phyloP scores from a whole-genome alignment of 2,329 filamentous ascomycete species.

The Pyricularia grisea region DNA sequence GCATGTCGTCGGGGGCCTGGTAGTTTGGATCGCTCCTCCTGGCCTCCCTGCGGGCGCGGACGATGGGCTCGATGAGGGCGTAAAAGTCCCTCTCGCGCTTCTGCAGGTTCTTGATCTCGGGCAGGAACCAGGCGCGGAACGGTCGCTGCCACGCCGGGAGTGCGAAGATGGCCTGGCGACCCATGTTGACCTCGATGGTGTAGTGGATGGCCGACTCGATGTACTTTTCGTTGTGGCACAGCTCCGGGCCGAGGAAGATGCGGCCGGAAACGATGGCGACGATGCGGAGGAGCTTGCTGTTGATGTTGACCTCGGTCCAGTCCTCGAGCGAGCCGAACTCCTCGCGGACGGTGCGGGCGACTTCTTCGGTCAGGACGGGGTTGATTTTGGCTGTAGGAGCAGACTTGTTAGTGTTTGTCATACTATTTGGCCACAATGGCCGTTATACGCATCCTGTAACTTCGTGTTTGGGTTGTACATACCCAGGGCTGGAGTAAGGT shows the following conservation, averaged over 20 bases:
- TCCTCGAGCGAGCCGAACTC: constrained; percentile 25
- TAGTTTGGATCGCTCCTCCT: constrained; percentile 10
- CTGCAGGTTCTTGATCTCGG: constrained; percentile 23
- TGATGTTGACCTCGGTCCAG: constrained; percentile 26
- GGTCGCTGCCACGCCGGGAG: constrained; percentile 23
- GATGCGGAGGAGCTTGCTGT: constrained; percentile 30
- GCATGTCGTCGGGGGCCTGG: constrained; percentile 33
- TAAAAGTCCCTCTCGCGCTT: constrained; percentile 21
- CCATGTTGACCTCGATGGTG: constrained; percentile 28
- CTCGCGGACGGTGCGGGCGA: constrained; percentile 19
- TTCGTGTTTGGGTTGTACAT: neutral
- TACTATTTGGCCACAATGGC: too few species aligned
- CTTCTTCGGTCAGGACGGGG: constrained; percentile 27
- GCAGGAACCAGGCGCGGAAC: constrained; percentile 19
- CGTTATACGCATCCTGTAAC: too few species aligned
- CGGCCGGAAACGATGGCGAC: constrained; percentile 35
- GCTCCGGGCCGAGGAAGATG: constrained; percentile 36
- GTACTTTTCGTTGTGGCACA: constrained; percentile 33
- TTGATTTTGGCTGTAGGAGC: constrained; percentile 21
- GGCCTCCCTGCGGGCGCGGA: constrained; percentile 19
- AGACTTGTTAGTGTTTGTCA: neutral
- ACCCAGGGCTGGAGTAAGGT: constrained; percentile 24
- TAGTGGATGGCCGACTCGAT: constrained; percentile 37
- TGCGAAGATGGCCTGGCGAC: constrained; percentile 18
- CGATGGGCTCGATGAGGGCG: constrained; percentile 24